These are phyloP conservation scores for Candida labiduridarum DNA, from an alignment of 1,139 yeast species.

Conservation along the genomic window DNA sequence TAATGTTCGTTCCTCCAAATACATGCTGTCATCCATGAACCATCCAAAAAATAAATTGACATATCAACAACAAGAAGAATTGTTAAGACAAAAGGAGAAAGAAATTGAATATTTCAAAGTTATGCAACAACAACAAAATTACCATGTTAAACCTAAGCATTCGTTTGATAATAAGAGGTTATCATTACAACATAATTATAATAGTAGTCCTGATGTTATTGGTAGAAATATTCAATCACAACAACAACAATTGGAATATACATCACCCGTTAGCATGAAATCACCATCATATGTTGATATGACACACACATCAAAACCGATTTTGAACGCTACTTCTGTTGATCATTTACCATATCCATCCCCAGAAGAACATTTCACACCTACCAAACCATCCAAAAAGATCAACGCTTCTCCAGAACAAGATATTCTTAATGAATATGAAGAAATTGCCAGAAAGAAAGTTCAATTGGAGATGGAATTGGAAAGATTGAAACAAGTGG, in stretches of 20 bases:
- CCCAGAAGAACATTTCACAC: constrained; percentile 27
- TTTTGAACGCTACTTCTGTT: constrained; percentile 29
- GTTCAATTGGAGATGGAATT: constrained; percentile 46
- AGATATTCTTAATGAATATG: constrained; percentile 23
- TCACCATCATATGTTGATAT: constrained; percentile 13
- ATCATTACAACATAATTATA: constrained; percentile 18
- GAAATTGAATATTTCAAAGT: constrained; percentile 36
- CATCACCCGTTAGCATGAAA: constrained; percentile 6
- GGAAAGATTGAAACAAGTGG: constrained; percentile 40
- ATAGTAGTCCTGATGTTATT: constrained; percentile 7
- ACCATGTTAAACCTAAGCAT: constrained; percentile 25
- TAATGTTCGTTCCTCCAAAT: constrained; percentile 21
- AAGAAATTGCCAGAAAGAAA: constrained; percentile 36
- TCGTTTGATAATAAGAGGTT: constrained; percentile 20
- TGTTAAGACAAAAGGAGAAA: constrained; percentile 24
- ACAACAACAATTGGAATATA: constrained; percentile 1
- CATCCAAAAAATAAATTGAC: constrained; percentile 24
- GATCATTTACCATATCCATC: constrained; percentile 13
- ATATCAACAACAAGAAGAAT: constrained; percentile 22
- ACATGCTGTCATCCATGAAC: constrained; percentile 22
- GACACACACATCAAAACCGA: constrained; percentile 4
- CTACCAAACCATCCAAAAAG: constrained; percentile 15
- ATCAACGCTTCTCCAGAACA: constrained; percentile 8
- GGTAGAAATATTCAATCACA: background rate
- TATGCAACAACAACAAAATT: constrained; percentile 36